Evolutionary conservation across 768 basidiomycete genomes (phyloP).

Genomic region (Brasilioporus rufonigricans): DNA sequence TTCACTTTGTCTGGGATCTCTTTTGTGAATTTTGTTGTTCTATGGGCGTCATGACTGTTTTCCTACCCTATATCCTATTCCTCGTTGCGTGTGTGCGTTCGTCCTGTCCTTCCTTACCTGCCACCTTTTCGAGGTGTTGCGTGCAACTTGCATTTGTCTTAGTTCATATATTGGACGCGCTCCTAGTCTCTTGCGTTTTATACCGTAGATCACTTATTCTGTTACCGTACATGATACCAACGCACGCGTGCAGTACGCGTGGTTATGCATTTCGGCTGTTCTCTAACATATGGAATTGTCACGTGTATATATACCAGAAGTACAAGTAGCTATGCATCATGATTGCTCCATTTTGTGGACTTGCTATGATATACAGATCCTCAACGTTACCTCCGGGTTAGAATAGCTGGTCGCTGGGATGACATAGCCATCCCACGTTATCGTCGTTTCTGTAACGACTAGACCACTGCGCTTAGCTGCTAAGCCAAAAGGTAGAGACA

Average conservation of each 20-base stretch:
- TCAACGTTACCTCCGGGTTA: too few relatives aligned
- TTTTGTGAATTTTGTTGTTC: slow-evolving; percentile 6
- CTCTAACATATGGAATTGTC: background rate
- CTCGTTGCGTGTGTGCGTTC: slow-evolving; percentile 3
- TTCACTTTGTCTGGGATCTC: background rate
- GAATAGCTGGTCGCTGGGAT: too few relatives aligned
- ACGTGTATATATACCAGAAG: background rate
- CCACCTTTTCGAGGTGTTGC: background rate
- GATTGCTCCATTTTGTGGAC: too few relatives aligned
- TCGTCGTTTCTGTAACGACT: too few relatives aligned
- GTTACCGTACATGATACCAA: slow-evolving; percentile 14
- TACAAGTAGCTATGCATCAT: background rate
- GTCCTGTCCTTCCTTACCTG: background rate
- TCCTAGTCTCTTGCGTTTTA: background rate
- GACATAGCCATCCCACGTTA: too few relatives aligned
- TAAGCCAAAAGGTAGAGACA: too few relatives aligned
- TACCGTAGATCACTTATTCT: slow-evolving; percentile 15
- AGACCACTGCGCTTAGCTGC: too few relatives aligned
- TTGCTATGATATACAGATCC: too few relatives aligned
- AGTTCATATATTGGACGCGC: slow-evolving; percentile 2
- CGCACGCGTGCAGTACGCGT: background rate
- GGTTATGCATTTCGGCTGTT: background rate
- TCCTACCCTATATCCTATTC: slow-evolving; percentile 15
- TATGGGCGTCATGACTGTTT: slow-evolving; percentile 4
- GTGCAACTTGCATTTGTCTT: background rate